These are phyloP conservation scores for Ascodesmis nigricans DNA, from an alignment of 495 filamentous ascomycete species.

Conservation along the genomic window DNA sequence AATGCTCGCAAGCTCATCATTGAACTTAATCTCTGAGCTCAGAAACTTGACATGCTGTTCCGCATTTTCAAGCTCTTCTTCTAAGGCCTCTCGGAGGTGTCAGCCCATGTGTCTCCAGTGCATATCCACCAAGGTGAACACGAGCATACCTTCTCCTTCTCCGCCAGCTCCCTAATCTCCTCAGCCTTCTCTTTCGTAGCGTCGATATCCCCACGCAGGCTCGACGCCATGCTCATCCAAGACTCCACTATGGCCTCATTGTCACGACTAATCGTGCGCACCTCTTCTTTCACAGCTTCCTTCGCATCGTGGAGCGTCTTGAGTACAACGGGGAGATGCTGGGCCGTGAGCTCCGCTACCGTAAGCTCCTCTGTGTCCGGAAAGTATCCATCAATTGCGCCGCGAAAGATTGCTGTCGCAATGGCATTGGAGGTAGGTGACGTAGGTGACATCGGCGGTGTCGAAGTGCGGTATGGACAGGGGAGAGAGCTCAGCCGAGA, in stretches of 20 bases:
- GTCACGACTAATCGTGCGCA: constrained; percentile 34
- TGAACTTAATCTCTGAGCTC: constrained; percentile 43
- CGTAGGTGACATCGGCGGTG: too few species aligned
- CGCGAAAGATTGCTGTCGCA: constrained; percentile 38
- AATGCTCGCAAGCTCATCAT: constrained; percentile 32
- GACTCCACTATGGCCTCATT: constrained; percentile 42
- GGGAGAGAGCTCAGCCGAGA: too few species aligned
- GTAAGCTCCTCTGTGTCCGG: constrained; percentile 38
- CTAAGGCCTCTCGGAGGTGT: constrained; percentile 23
- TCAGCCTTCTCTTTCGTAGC: constrained; percentile 35
- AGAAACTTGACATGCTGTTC: constrained; percentile 35
- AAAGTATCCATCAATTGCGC: constrained; percentile 35
- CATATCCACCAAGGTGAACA: too few species aligned
- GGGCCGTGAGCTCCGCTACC: constrained; percentile 32
- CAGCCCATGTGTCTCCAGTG: too few species aligned
- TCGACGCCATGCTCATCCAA: constrained; percentile 48
- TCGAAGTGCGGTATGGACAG: too few species aligned
- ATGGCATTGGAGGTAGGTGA: too few species aligned
- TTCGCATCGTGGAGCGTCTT: constrained; percentile 33
- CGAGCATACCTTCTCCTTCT: constrained; percentile 27
- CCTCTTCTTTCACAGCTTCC: constrained; percentile 35
- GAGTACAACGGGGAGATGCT: constrained; percentile 33
- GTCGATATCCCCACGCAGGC: constrained; percentile 41
- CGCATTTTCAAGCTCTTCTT: constrained; percentile 33
- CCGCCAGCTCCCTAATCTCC: constrained; percentile 38